Evolutionary conservation across 2,329 filamentous ascomycete species (phyloP), one percentile per base, ranked within the genome.

Genomic region (Fusarium chlamydosporum): DNA sequence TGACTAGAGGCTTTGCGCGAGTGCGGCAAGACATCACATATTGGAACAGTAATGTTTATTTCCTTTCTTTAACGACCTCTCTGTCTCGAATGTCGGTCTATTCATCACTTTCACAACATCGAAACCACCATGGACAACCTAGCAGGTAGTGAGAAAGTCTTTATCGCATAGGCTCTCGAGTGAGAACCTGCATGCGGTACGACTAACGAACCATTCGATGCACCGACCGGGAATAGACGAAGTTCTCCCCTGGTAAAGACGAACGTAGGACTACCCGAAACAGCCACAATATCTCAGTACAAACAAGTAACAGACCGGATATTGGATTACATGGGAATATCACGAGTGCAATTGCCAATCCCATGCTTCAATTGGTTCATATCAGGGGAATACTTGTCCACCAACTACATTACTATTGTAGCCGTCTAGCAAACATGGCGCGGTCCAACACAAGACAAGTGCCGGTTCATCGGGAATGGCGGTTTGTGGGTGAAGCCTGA

Each of bases 221-320:
- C 20, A 18, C 12, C 20, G 20, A 41, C 18, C 38, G 38, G 18
- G 12, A 15, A 20, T 20, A 23, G 38, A 41, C 15, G 18, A 33
- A 48, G 46, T 31, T 23, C 18, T 37, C 16, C 9, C 4, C 53
- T 41, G 46, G 11, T 11, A 51, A 46, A 29, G 29, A 52, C 10
- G 13, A 43, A 33, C 3, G 12, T 33, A 33, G 11, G 37, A 18
- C 12, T 55, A 35, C 16, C 37, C 15, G 10, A 52, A 16, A 34
- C 45, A 59, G 45, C 60, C 53, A 47, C 52, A 13, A 60, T 40
- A 23, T 31, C n/a, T 29, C 4, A 13, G 35, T 9, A 10, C 4
- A 29, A 37, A 35, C 35, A 43, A 31, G 38, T 29, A 34, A 27
- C 7, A 26, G 31, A 31, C 26, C 10, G 35, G 12, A 20, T 16